Evolutionary conservation across 106 monocot genomes (phyloP).

Genomic region (Acanthochlamys bracteata): DNA sequence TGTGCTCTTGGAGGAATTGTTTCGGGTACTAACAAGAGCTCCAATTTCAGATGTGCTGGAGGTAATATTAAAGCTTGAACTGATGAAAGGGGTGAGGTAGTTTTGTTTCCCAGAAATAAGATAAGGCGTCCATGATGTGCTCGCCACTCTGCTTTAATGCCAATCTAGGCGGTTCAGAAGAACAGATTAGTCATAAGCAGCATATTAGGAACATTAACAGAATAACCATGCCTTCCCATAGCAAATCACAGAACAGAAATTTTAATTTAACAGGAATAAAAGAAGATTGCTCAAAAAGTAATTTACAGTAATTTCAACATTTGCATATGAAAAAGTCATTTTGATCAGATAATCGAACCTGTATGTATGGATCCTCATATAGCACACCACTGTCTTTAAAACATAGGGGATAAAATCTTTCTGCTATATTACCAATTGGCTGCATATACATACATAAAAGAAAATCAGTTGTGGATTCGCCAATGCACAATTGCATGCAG

Average conservation of each 20-base stretch:
- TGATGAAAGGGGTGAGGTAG: slow-evolving; percentile 66
- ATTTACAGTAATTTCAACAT: no score
- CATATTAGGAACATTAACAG: no score
- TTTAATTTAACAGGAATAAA: no score
- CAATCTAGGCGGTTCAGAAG: slow-evolving; percentile 41
- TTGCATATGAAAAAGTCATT: not conserved
- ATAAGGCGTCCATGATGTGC: slow-evolving; percentile 78
- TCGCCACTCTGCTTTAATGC: slow-evolving; percentile 91
- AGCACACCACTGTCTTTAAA: slow-evolving; percentile 93
- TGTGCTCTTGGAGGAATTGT: slow-evolving; percentile 99
- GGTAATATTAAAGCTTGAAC: slow-evolving; percentile 74
- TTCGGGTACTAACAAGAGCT: slow-evolving; percentile 77
- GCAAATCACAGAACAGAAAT: no score
- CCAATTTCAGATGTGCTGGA: slow-evolving; percentile 74
- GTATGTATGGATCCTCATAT: slow-evolving; percentile 92
- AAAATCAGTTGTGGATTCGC: not conserved
- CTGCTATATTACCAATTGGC: slow-evolving; percentile 77
- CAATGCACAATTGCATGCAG: not conserved
- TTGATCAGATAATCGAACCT: slow-evolving; percentile 42
- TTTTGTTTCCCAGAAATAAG: slow-evolving; percentile 97
- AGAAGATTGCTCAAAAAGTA: no score
- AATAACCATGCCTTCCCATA: no score
- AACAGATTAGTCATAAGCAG: not conserved
- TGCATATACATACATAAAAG: slow-evolving; percentile 22
- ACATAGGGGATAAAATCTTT: slow-evolving; percentile 77